Conservation (phyloP, 1,284 basidiomycete species). For the Phellopilus nigrolimitatus region DNA sequence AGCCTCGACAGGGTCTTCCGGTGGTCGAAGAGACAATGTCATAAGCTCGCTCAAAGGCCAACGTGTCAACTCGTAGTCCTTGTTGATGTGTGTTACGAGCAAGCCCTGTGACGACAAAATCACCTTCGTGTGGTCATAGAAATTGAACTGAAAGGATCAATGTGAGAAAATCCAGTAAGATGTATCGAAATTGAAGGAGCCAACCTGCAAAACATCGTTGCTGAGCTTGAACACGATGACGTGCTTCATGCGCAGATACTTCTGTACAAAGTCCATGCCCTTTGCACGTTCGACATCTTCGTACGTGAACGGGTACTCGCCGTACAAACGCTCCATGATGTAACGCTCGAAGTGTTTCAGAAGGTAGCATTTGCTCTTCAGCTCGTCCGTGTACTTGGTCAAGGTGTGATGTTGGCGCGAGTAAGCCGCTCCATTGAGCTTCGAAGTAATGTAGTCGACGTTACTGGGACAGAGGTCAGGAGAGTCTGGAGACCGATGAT, state of each 20-base stretch:
- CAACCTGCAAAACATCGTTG: conserved; percentile 87
- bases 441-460: conserved; percentile 78
- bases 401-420: conserved; percentile 65
- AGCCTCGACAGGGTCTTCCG: conserved; percentile 45
- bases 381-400: conserved; percentile 63
- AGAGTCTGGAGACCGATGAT: conserved; percentile 1
- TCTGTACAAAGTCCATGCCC: conserved; percentile 93
- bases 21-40: conserved; percentile 43
- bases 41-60: conserved; percentile 77
- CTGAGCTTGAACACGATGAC: conserved; percentile 96
- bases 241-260: conserved; percentile 94
- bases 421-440: conserved; percentile 57
- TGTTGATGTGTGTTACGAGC: conserved; percentile 85
- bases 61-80: conserved; percentile 74
- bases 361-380: conserved; percentile 86
- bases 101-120: conserved; percentile 80
- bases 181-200: conserved; percentile 24
- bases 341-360: conserved; percentile 91
- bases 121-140: conserved; percentile 95
- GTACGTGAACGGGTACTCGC: conserved; percentile 78
- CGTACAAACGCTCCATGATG: conserved; percentile 83
- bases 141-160: conserved; percentile 76
- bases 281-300: conserved; percentile 62
- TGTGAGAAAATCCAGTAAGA: conserved; percentile 11
- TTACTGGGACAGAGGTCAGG: conserved; percentile 44